Evolutionary conservation across 768 basidiomycete genomes (phyloP).

Genomic region (Coprinopsis sp.): DNA sequence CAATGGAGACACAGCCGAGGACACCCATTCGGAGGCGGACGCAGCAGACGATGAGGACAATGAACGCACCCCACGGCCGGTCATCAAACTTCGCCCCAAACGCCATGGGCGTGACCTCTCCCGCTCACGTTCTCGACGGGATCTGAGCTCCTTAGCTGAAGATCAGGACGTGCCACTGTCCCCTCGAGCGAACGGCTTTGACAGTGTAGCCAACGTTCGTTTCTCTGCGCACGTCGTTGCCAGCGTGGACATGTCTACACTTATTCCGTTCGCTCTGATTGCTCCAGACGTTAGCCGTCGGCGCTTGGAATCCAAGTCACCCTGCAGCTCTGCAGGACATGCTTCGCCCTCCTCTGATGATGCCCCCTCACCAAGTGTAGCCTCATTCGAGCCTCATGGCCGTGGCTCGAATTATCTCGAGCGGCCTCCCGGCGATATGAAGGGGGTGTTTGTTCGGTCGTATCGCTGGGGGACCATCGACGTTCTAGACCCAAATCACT

Average conservation of each 20-base stretch:
- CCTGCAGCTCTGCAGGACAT: slow-evolving; percentile 26
- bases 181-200: slow-evolving; percentile 57
- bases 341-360: slow-evolving; percentile 26
- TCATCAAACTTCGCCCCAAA: slow-evolving; percentile 65
- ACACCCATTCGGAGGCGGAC: not conserved
- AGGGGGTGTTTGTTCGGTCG: slow-evolving; percentile 70
- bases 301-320: slow-evolving; percentile 29
- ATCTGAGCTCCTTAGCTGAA: slow-evolving; percentile 53
- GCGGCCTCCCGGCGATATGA: slow-evolving; percentile 62
- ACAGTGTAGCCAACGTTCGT: slow-evolving; percentile 70
- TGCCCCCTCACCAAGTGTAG: slow-evolving; percentile 21
- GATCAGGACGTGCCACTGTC: slow-evolving; percentile 54
- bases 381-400: slow-evolving; percentile 26
- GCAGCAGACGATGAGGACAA: slow-evolving; percentile 22
- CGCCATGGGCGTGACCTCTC: slow-evolving; percentile 47
- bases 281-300: slow-evolving; percentile 57
- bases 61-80: slow-evolving; percentile 61
- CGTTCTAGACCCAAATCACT: slow-evolving; percentile 80
- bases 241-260: slow-evolving; percentile 49
- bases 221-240: slow-evolving; percentile 70
- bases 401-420: slow-evolving; percentile 41
- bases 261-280: slow-evolving; percentile 79
- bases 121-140: slow-evolving; percentile 70
- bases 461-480: slow-evolving; percentile 89
- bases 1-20: slow-evolving; percentile 19